phyloP scores from a whole-genome alignment of 768 basidiomycete species.

The Paxillus rubicundulus region DNA sequence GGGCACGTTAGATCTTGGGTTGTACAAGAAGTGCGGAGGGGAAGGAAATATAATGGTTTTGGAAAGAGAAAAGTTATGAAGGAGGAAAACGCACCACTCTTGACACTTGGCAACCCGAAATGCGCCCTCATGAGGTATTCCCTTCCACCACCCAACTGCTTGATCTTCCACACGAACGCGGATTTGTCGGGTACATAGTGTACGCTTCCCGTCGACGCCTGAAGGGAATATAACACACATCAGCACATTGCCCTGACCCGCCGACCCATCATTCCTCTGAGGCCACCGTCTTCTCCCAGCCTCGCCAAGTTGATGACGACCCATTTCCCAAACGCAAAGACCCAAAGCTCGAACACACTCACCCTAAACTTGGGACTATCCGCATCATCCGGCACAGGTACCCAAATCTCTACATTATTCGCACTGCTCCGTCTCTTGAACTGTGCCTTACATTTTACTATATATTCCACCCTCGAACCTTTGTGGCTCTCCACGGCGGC shows the following conservation, averaged over 20 bases:
- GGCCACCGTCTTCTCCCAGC: neutral
- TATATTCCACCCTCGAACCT: slow-evolving; percentile 92
- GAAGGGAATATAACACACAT: neutral
- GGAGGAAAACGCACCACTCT: slow-evolving; percentile 62
- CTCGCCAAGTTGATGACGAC: neutral
- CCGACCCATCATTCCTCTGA: neutral
- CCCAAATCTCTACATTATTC: slow-evolving; percentile 98
- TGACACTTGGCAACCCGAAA: slow-evolving; percentile 93
- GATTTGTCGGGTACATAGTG: slow-evolving; percentile 98
- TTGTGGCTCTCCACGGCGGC: slow-evolving; percentile 93
- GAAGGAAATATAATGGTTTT: neutral
- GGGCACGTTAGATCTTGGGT: slow-evolving; percentile 34
- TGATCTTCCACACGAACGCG: slow-evolving; percentile 99
- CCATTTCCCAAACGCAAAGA: neutral
- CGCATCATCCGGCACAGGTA: slow-evolving; percentile 98
- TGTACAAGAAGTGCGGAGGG: neutral
- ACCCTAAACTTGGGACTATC: slow-evolving; percentile 97
- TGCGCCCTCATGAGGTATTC: slow-evolving; percentile 99
- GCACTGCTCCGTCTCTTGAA: slow-evolving; percentile 96
- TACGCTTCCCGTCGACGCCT: slow-evolving; percentile 94
- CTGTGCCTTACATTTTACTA: slow-evolving; percentile 94
- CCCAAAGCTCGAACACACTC: slow-evolving; percentile 2
- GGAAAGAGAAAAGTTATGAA: neutral
- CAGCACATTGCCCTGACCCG: neutral
- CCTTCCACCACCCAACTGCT: slow-evolving; percentile 91